Evolutionary conservation across 768 basidiomycete genomes (phyloP).

Genomic region (Multifurca ochricompacta): DNA sequence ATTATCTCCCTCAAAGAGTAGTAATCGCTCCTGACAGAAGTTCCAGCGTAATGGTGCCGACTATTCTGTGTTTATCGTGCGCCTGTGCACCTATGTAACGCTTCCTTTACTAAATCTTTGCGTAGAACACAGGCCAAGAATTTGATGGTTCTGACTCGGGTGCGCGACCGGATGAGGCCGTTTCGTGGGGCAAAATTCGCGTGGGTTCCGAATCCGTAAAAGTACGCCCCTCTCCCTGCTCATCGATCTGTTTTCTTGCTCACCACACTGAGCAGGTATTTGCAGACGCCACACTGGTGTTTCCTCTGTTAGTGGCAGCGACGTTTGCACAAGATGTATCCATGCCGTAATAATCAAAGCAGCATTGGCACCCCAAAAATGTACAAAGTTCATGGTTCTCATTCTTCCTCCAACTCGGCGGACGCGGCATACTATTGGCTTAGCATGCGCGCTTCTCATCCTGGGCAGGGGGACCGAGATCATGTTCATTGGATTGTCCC

Average conservation of each 20-base stretch:
- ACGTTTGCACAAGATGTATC: conserved; percentile 62
- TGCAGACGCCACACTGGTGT: conserved; percentile 95
- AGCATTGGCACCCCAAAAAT: neutral
- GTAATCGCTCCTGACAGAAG: conserved; percentile 6
- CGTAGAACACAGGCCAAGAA: conserved; percentile 94
- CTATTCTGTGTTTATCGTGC: conserved; percentile 89
- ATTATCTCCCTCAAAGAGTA: conserved; percentile 22
- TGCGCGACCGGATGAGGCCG: conserved; percentile 93
- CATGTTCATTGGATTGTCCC: neutral
- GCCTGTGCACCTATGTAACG: conserved; percentile 24
- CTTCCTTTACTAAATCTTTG: neutral
- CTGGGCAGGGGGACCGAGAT: no score
- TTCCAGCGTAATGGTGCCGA: conserved; percentile 95
- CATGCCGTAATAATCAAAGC: conserved; percentile 2
- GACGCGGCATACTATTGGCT: neutral
- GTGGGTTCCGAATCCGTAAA: conserved; percentile 78
- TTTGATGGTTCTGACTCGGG: conserved; percentile 99
- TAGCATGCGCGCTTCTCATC: neutral
- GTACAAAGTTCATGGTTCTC: neutral
- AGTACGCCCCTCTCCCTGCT: conserved; percentile 32
- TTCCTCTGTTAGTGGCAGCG: conserved; percentile 90
- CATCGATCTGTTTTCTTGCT: neutral
- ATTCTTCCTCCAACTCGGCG: neutral
- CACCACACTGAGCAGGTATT: conserved; percentile 43
- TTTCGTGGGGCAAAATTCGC: conserved; percentile 98